Conservation (phyloP, 495 filamentous ascomycete genomes). For the Halenospora varia region DNA sequence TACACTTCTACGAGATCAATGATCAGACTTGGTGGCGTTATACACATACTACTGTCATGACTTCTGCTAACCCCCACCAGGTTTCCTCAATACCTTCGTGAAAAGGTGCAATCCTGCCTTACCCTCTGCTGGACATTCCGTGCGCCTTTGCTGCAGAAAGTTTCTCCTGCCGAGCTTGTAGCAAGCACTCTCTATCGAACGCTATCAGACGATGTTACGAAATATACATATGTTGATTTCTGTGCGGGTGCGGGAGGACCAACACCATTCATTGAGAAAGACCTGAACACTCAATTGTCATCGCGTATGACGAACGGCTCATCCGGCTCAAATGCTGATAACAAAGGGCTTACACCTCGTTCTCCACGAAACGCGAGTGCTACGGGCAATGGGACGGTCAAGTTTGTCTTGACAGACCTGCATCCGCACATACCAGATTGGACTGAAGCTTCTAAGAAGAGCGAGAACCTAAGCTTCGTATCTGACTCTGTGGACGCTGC, state of each 20-base stretch:
- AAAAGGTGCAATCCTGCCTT: slow-evolving; percentile 46
- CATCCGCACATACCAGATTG: slow-evolving; percentile 62
- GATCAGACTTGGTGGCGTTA: slow-evolving; percentile 45
- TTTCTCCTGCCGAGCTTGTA: slow-evolving; percentile 41
- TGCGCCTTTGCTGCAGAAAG: slow-evolving; percentile 40
- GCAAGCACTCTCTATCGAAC: slow-evolving; percentile 42
- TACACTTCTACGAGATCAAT: slow-evolving; percentile 54
- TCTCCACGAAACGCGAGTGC: slow-evolving; percentile 10
- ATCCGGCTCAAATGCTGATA: slow-evolving; percentile 16
- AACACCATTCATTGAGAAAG: slow-evolving; percentile 56
- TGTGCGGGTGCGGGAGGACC: slow-evolving; percentile 71
- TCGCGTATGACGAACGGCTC: background rate
- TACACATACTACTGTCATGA: background rate
- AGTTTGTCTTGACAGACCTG: slow-evolving; percentile 67
- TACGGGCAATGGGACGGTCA: slow-evolving; percentile 34
- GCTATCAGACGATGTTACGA: slow-evolving; percentile 35
- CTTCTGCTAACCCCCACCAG: slow-evolving; percentile 25
- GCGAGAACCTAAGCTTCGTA: slow-evolving; percentile 52
- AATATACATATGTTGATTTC: slow-evolving; percentile 64
- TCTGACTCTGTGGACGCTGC: slow-evolving; percentile 57
- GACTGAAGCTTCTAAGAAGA: slow-evolving; percentile 43
- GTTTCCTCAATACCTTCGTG: slow-evolving; percentile 49
- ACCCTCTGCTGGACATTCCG: slow-evolving; percentile 43
- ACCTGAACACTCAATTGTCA: slow-evolving; percentile 43
- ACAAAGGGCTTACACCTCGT: slow-evolving; percentile 13